phyloP scores from a whole-genome alignment of 805 yeast species.

The Sungouiella thailandica region DNA sequence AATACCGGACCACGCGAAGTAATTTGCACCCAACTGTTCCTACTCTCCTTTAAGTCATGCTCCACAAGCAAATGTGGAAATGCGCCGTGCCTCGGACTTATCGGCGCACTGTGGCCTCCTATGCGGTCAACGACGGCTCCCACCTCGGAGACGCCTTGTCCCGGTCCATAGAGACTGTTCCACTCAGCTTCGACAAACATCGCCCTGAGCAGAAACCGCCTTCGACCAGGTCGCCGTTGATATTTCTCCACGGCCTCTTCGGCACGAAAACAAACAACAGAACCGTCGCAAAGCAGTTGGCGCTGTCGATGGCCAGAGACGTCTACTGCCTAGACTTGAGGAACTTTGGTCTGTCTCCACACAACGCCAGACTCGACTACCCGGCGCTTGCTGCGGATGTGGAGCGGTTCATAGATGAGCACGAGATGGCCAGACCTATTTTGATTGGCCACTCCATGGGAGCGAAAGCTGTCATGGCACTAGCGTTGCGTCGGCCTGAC shows the following conservation, averaged over 20 bases:
- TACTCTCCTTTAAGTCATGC: neutral
- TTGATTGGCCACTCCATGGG: conserved; percentile 87
- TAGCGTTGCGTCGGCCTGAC: conserved; percentile 63
- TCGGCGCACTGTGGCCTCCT: neutral
- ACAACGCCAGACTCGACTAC: conserved; percentile 64
- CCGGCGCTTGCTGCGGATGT: conserved; percentile 82
- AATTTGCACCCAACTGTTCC: neutral
- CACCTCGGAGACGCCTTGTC: conserved; percentile 31
- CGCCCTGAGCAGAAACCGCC: conserved; percentile 20
- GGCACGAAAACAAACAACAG: conserved; percentile 82
- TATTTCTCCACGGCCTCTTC: conserved; percentile 84
- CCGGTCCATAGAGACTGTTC: conserved; percentile 44
- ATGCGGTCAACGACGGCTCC: conserved; percentile 6
- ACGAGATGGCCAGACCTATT: conserved; percentile 42
- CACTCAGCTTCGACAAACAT: conserved; percentile 49
- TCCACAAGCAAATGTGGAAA: neutral
- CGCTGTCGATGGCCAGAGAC: conserved; percentile 45
- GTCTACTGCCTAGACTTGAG: conserved; percentile 73
- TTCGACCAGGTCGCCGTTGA: conserved; percentile 50
- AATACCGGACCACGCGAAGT: too few species aligned
- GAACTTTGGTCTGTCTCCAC: conserved; percentile 93
- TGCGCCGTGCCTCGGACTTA: neutral
- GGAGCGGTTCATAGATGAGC: conserved; percentile 55
- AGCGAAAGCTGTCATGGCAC: conserved; percentile 89
- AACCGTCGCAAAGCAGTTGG: conserved; percentile 62